phyloP scores from a whole-genome alignment of 1,284 basidiomycete genomes.

The Singerocomus inundabilis region DNA sequence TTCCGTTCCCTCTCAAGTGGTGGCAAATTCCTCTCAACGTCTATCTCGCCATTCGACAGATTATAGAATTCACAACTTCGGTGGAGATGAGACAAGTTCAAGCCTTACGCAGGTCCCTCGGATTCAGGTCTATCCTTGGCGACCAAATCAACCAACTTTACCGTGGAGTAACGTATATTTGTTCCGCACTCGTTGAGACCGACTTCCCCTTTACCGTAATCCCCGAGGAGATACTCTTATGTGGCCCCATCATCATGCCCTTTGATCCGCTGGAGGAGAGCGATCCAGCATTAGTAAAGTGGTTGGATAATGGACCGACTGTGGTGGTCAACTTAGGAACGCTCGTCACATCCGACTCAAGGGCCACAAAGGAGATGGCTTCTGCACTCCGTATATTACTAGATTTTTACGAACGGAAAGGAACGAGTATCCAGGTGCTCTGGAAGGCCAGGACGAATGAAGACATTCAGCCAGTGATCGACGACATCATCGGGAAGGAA shows the following conservation, averaged over 20 bases:
- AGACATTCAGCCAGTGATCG: neutral
- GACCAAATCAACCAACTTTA: neutral
- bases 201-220: constrained; percentile 1
- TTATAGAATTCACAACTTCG: neutral
- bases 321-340: constrained; percentile 12
- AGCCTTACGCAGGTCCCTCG: constrained; percentile 1
- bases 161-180: constrained; percentile 5
- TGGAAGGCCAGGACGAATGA: constrained; percentile 8
- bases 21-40: constrained; percentile 15
- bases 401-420: constrained; percentile 1
- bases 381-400: constrained; percentile 9
- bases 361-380: constrained; percentile 6
- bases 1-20: constrained; percentile 10
- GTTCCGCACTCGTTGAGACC: constrained; percentile 3
- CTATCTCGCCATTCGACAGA: constrained; percentile 7
- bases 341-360: neutral
- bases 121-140: neutral
- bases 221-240: constrained; percentile 1
- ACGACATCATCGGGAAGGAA: constrained; percentile 5
- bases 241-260: constrained; percentile 12
- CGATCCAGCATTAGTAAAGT: constrained; percentile 8
- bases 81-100: neutral
- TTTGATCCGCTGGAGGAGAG: constrained; percentile 11
- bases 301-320: constrained; percentile 15
- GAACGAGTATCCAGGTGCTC: constrained; percentile 1